Evolutionary conservation across 2,329 filamentous ascomycete species (phyloP), one percentile per base, ranked within the genome.

Genomic region (Monilinia vaccinii-corymbosi): DNA sequence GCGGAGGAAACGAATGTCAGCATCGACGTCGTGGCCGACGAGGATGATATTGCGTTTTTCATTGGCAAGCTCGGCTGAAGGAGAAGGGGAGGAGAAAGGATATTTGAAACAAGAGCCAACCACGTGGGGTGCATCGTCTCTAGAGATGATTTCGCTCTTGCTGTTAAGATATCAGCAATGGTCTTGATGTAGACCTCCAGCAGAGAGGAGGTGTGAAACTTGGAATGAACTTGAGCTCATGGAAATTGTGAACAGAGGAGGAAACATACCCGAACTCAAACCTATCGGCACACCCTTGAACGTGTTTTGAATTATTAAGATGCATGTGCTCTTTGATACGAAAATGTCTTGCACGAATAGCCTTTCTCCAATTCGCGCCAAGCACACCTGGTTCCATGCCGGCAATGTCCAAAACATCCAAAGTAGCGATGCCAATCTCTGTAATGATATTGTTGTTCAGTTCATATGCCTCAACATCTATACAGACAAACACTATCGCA

Each of bases 381-480:
- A 76, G 73, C 2, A 75, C 67, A 0, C 89, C 89, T 3, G 89
- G 88, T 0, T 81, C 68, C 0, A 84, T 63, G 9, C 72, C 74
- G 1, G 73, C 67, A 25, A 91, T 70, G 42, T 80, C 73, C 5
- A 73, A 67, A 0, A 88, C 91, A 71, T 97, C 91, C 0, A 97
- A 77, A 3, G 86, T 85, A 1, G 90, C 86, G 45, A 99, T 78
- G 0, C 94, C 94, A 44, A 99, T 79, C 72, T 99, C 94, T 0
- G 92, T 96, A 61, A 97, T 80, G 14, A 82, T 76, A 38, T 79
- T 76, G 14, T 84, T 81, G 48, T 82, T 77, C 25, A 75, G 74
- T 72, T 99, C 94, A 61, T 86, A 89, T 1, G 87, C 85, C 73
- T 99, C 94, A 36, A 94, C 77, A 67, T 99, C 94, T 48, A 97